These are phyloP conservation scores for Cystobasidium pallidum DNA, from an alignment of 1,284 basidiomycete species.

Conservation along the genomic window DNA sequence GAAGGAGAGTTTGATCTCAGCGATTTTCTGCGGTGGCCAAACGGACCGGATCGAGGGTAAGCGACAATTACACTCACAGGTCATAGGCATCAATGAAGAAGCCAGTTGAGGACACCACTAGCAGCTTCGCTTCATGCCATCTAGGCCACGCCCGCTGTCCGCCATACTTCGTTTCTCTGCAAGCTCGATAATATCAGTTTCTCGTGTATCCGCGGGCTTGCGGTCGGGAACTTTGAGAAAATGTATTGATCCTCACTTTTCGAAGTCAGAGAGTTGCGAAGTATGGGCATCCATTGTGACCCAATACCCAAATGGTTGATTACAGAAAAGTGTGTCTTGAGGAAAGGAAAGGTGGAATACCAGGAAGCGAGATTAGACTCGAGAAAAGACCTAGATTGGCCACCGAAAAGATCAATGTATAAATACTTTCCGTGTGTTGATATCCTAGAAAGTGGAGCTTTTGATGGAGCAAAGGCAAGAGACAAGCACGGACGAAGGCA, in stretches of 20 bases:
- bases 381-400: background rate
- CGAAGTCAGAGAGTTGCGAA: constrained; percentile 30
- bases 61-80: constrained; percentile 6
- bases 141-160: constrained; percentile 35
- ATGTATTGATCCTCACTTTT: constrained; percentile 21
- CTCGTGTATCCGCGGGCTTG: too few species aligned
- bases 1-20: background rate
- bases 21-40: background rate
- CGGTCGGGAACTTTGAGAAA: background rate
- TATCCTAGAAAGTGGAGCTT: background rate
- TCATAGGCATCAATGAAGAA: constrained; percentile 45
- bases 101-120: constrained; percentile 44
- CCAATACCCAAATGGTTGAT: background rate
- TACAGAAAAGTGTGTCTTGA: background rate
- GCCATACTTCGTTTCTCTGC: constrained; percentile 41
- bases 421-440: too few species aligned
- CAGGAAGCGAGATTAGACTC: background rate
- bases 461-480: background rate
- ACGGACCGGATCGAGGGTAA: background rate
- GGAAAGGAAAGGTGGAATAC: background rate
- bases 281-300: constrained; percentile 39
- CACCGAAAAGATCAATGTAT: background rate
- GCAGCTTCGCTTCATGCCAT: constrained; percentile 44
- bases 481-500: too few species aligned
- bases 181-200: background rate